Percentiles rank a stretch among this genome's conserved stretches.
These are phyloP conservation scores for Arthrinium phaeospermum DNA, from an alignment of 2,329 filamentous ascomycete genomes.

Conservation along the genomic window DNA sequence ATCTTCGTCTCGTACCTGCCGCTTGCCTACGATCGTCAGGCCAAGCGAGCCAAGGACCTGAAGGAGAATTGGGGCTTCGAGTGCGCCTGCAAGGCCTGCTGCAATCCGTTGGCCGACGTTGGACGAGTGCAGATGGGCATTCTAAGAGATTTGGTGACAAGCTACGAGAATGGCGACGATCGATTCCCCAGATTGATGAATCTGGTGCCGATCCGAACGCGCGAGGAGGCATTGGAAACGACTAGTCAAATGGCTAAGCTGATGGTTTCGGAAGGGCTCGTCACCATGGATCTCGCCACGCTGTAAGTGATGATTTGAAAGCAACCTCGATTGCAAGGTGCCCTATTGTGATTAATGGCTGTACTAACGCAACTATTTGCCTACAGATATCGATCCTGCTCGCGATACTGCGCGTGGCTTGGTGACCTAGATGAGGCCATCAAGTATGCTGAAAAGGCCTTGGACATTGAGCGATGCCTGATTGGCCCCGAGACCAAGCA, in stretches of 20 bases:
- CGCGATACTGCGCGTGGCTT: neutral
- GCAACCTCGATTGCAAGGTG: neutral
- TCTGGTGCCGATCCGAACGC: neutral
- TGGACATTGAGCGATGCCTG: neutral
- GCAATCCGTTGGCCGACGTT: neutral
- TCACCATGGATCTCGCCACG: neutral
- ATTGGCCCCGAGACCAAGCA: constrained; percentile 14
- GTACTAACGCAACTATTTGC: neutral
- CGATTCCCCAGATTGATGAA: neutral
- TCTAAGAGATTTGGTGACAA: neutral
- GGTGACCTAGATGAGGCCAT: neutral
- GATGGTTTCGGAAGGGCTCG: neutral
- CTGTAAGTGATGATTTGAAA: neutral
- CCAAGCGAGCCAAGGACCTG: neutral
- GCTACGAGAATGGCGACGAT: neutral
- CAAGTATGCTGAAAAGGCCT: neutral
- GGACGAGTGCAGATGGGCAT: neutral
- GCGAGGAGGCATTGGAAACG: neutral
- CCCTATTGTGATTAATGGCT: no score
- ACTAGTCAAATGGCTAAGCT: neutral
- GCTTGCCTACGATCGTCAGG: neutral
- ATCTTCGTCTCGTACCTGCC: neutral
- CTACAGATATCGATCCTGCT: neutral
- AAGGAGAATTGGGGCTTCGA: neutral
- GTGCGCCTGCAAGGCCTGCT: neutral